Percentiles rank a stretch among this genome's conserved stretches.
phyloP scores from a whole-genome alignment of 148 eudicot species.

The Diospyros kaki region DNA sequence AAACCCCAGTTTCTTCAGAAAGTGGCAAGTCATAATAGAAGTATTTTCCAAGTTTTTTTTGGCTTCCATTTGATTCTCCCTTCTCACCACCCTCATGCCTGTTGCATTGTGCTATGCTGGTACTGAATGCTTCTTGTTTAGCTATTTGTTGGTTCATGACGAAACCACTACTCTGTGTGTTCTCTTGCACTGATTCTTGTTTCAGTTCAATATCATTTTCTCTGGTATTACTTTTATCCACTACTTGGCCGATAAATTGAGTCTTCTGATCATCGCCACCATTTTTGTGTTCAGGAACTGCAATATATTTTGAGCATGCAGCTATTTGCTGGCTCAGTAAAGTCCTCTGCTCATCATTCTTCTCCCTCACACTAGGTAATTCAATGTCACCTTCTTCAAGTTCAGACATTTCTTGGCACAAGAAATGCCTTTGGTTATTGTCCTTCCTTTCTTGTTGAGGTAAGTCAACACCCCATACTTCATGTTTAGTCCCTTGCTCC shows the following conservation, averaged over 20 bases:
- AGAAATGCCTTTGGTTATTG: background rate
- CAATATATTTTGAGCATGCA: slow-evolving; percentile 1
- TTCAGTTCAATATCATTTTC: slow-evolving; percentile 3
- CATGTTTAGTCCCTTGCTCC: background rate
- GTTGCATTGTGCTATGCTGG: slow-evolving; percentile 10
- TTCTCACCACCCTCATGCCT: slow-evolving; percentile 15
- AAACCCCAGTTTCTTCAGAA: slow-evolving; percentile 57
- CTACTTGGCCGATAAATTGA: background rate
- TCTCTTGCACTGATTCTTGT: background rate
- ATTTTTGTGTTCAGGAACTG: background rate
- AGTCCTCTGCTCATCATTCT: slow-evolving; percentile 10
- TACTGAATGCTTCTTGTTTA: slow-evolving; percentile 4
- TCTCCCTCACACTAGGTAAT: background rate
- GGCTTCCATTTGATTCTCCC: slow-evolving; percentile 10
- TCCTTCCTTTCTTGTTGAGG: slow-evolving; percentile 4
- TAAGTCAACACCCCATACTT: slow-evolving; percentile 10
- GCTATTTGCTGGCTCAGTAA: background rate
- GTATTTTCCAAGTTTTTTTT: slow-evolving; percentile 34
- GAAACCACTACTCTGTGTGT: background rate
- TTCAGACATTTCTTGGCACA: slow-evolving; percentile 12
- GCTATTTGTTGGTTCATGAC: background rate
- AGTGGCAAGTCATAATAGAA: slow-evolving; percentile 57
- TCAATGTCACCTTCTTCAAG: slow-evolving; percentile 2
- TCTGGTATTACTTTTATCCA: background rate
- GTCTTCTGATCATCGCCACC: slow-evolving; percentile 8